Conservation (phyloP, 495 filamentous ascomycete species). For the Aspergillus asperescens region DNA sequence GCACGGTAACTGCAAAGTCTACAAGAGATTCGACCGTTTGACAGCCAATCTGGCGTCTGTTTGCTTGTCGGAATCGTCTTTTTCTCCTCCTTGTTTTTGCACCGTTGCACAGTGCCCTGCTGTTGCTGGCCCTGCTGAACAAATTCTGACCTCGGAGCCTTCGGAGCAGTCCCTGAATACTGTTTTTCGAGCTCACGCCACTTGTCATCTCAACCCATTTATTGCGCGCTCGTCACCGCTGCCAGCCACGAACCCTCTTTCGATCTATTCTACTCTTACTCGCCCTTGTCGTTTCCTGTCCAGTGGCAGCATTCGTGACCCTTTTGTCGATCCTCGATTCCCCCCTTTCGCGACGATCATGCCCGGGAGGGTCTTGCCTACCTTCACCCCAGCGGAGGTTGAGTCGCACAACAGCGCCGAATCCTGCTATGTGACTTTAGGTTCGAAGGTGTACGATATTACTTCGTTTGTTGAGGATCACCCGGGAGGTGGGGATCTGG, state of each 20-base stretch:
- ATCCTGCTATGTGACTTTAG: slow-evolving; percentile 91
- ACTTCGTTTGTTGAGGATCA: slow-evolving; percentile 84
- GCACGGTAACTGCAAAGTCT: no score
- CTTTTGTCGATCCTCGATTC: background rate
- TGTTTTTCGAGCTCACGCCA: slow-evolving; percentile 26
- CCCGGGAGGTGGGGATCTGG: slow-evolving; percentile 82
- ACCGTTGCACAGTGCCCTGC: background rate
- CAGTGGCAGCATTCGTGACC: background rate
- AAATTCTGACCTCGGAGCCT: slow-evolving; percentile 17
- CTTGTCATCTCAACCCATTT: slow-evolving; percentile 15
- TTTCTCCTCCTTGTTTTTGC: background rate
- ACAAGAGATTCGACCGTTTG: no score
- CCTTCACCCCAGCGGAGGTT: slow-evolving; percentile 71
- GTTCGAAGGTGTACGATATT: slow-evolving; percentile 88
- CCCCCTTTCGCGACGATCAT: slow-evolving; percentile 24
- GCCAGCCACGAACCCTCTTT: slow-evolving; percentile 6
- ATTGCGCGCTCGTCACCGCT: slow-evolving; percentile 12
- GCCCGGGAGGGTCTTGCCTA: slow-evolving; percentile 64
- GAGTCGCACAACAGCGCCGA: slow-evolving; percentile 70
- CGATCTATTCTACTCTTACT: slow-evolving; percentile 2
- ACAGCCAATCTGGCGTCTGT: background rate
- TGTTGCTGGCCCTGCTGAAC: background rate
- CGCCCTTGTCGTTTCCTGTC: slow-evolving; percentile 5
- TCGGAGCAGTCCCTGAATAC: slow-evolving; percentile 16
- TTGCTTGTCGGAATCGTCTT: background rate